Base-by-base conservation (phyloP, 148 eudicot genomes). In the Rhododendron simsii region DNA sequence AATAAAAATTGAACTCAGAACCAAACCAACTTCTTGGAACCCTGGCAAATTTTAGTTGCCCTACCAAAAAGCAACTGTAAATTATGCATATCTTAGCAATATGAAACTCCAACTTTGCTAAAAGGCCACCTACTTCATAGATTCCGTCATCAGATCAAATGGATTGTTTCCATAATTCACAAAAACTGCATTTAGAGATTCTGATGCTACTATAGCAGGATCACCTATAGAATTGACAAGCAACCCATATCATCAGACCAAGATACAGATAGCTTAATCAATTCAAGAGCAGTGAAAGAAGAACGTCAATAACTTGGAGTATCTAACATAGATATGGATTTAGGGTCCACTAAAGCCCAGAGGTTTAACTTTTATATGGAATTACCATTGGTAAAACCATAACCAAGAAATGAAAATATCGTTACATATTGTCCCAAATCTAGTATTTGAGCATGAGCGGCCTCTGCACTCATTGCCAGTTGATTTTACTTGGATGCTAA, bases 141-240 rank as follows among this genome's bases (percentile, higher is more conserved):
- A 91, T 81, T 88, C 89, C 84, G 71, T 78, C 61, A 91, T 88
- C 44, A 91, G 90, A 53, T 89, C 88, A 86, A 82, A 91, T 73
- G 92, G 92, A 73, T 88, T 86, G 78, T 88, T 78, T 57, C 91
- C 92, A n/a, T 80, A 88, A 83, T 88, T 89, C 28, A 91, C 81
- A 83, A 91, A 91, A 45, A 91, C 89, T 33, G 87, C 93, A 41
- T 90, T 90, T 13, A 69, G 87, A 87, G 80, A 84, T 86, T 88
- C 90, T 11, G 87, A 84, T 71, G 87, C 88, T 2, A 73, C 87
- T 51, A 87, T 83, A 67, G 87, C 80, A 11, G 90, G 87, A 51
- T 90, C 92, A 41, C 92, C 92, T 90, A 47, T 23, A 78, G 51
- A 83, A 65, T 84, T 45, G 26, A 67, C 15, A 61, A 75, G 63